phyloP scores from a whole-genome alignment of 495 filamentous ascomycete species.

The Podospora pseudocomata region DNA sequence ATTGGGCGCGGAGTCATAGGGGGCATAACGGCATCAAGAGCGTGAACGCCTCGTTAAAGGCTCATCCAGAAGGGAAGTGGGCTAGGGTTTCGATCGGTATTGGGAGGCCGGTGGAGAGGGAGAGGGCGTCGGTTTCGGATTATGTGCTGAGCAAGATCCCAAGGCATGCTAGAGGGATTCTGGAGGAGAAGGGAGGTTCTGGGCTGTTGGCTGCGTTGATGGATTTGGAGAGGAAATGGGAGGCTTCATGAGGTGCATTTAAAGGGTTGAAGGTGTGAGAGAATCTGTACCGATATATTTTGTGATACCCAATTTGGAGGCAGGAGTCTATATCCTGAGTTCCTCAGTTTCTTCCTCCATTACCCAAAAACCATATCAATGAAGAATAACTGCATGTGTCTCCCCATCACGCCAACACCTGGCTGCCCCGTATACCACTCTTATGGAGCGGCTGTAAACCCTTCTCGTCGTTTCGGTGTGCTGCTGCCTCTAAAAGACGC shows the following conservation, averaged over 20 bases:
- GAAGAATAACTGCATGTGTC: no score
- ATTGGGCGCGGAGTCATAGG: conserved; percentile 57
- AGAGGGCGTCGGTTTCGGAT: conserved; percentile 53
- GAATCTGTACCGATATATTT: neutral
- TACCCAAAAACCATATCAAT: no score
- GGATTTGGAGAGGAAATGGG: conserved; percentile 44
- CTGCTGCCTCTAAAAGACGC: neutral
- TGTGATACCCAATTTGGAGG: neutral
- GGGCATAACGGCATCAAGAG: conserved; percentile 83
- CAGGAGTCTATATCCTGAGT: no score
- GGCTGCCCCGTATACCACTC: no score
- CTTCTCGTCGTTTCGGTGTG: neutral
- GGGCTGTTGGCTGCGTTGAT: conserved; percentile 50
- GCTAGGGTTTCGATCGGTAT: conserved; percentile 65
- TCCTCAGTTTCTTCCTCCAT: no score
- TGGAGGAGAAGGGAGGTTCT: conserved; percentile 48
- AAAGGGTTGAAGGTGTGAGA: neutral
- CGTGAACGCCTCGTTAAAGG: conserved; percentile 48
- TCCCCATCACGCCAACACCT: no score
- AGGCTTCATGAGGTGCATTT: conserved; percentile 3
- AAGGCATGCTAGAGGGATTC: conserved; percentile 40
- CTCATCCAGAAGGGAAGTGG: conserved; percentile 30
- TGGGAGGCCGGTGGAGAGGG: conserved; percentile 60
- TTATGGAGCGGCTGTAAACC: no score
- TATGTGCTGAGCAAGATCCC: conserved; percentile 68